Base-by-base conservation (phyloP, 495 filamentous ascomycete species). In the Neurospora sp. region DNA sequence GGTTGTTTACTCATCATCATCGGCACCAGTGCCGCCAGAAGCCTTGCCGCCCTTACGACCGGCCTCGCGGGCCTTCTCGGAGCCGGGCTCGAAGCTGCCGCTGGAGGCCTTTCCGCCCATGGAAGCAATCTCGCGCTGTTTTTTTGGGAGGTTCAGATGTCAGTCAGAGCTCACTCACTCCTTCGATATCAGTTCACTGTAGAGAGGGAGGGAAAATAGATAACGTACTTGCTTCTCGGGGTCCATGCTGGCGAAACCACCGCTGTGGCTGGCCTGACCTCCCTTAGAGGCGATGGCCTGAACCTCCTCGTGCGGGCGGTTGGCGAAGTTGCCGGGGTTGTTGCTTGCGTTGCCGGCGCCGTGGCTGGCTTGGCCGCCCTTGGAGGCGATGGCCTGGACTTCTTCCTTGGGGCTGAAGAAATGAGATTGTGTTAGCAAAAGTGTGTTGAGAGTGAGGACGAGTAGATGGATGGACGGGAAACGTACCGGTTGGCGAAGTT, bases 401-500 rank as follows among this genome's bases (percentile, higher is more conserved):
- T 91, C 87, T 62, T 88, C 87, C 75, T 84, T 86, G 71, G 88
- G 82, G 23, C 79, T 80, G 69, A 0, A 14, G 11, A 5, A 44
- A 74, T 77, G 62, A 38, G 59, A 59, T 18, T 5, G 18, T 44
- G 40, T 74, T 18, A 72, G 38, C 9, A 40, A 41, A 37, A 37
- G 12, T 35, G 5, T 62, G 4, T 35, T 18, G 14, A 16, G 5
- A 18, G 27, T 31, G n/a, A 39, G 12, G 18, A 16, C 35, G 35
- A 31, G 31, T 0, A 39, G 27, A 18, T 35, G 14, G n/a, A 35
- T 35, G 54, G 54, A 62, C 31, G 54, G 54, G 5, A 18, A 46
- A 72, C 77, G 10, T 77, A 79, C 74, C 86, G 86, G 81, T 90
- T 90, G 82, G 88, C 85, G 80, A 91, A 91, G 79, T 91, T 90